Evolutionary conservation across 306 rosid genomes (phyloP), one percentile per base, ranked within the genome.

Genomic region (Rosa persica): DNA sequence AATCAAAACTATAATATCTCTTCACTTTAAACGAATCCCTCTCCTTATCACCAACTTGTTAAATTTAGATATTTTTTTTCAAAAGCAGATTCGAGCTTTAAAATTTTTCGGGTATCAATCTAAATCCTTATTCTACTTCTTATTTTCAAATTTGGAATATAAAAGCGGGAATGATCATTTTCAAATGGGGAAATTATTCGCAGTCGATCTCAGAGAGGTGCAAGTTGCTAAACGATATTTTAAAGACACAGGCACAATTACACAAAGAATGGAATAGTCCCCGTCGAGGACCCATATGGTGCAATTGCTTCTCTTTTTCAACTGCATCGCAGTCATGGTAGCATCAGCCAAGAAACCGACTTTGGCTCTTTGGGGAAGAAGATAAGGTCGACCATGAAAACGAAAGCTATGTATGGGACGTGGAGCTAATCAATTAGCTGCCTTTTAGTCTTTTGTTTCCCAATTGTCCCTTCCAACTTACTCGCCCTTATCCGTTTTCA

Each of bases 361-460:
- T 61, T 70, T 44, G n/a, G 74, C 39, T 3, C 42, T 57, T 16
- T 64, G 38, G 17, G 15, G 49, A 16, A 5, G 49, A 77, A 12
- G 75, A 83, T 83, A 78, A 78, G 67, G 44, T 39, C 39, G 85
- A 77, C 55, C 20, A 1, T n/a, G 84, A 76, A 72, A 84, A 34
- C 1, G 87, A 80, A 25, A 38, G 77, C 3, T 39, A 46, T 0
- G 77, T 68, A 39, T 65, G 71, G 12, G 36, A 68, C 70, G 27
- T 66, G 48, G 12, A 20, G 48, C 71, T 11, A 73, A 38, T 67
- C 12, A 42, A 27, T 3, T 34, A 16, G 75, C 44, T 40, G 75
- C 67, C 20, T n/a, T 58, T 71, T 61, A 62, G 42, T 62, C 23
- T 7, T 72, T 9, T 64, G 48, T 3, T 12, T 48, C 36, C 25